Evolutionary conservation across 495 filamentous ascomycete genomes (phyloP), one percentile per base, ranked within the genome.

Genomic region (Xylaria telfairii): DNA sequence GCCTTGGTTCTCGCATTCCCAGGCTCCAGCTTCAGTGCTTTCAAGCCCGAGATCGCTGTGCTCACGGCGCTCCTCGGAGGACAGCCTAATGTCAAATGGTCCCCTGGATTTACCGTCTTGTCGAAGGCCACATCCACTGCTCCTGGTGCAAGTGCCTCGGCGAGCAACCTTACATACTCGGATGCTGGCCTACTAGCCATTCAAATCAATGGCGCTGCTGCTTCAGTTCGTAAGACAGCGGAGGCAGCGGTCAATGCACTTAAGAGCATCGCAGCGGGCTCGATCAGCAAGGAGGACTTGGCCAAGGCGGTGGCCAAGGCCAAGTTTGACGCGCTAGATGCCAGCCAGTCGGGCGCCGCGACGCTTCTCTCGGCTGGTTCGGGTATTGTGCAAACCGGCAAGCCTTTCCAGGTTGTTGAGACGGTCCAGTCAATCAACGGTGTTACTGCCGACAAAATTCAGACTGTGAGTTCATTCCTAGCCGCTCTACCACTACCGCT

Each of bases 21-120:
- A 51, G 95, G 96, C 57, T 94, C 93, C 64, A 90, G 92, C 79
- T 90, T 91, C 70, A 84, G 86, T 62, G 87, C 87, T 70, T 95
- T 90, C 87, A 94, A 97, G 86, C 92, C 95, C 69, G 96, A 97
- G 85, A 89, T 92, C 74, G 89, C 90, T 68, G 94, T 99, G 71
- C 90, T 99, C 30, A 89, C 93, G 70, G 91, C 93, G 61, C 90
- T 99, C 8, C 91, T 99, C 37, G 96, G 96, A 76, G 96, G 96
- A 51, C 83, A 94, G 81, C 91, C 93, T 70, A 90, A 83, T 80
- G 95, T 98, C 86, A 98, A 98, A 85, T 98, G 96, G 96, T 92
- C 92, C 32, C 86, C 93, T 66, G 96, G 96, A 66, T 98, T 97
- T 85, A 95, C 92, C 15, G 85, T 97, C 54, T 89, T 99, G 53